Percentiles rank a stretch among this genome's conserved stretches.
These are phyloP conservation scores for Cyberlindnera americana DNA, from an alignment of 805 yeast species.

Conservation along the genomic window DNA sequence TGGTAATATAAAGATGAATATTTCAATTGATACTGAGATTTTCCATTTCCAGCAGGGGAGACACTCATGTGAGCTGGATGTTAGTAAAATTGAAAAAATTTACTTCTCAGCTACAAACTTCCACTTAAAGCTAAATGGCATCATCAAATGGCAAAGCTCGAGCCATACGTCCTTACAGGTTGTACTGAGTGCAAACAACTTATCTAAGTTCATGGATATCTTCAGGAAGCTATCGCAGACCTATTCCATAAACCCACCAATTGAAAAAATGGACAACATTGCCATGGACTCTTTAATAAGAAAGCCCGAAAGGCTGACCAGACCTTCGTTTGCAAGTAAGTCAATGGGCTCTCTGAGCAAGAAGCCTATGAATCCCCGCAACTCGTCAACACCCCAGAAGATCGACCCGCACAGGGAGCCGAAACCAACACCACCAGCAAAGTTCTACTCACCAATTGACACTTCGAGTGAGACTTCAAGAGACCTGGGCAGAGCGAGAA, in stretches of 20 bases:
- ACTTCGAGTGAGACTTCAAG: too few species aligned
- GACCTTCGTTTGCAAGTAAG: neutral
- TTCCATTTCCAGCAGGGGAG: neutral
- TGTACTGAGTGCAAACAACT: neutral
- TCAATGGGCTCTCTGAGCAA: neutral
- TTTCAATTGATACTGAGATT: neutral
- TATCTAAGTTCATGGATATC: neutral
- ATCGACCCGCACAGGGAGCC: neutral
- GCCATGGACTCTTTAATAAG: slow-evolving; percentile 1
- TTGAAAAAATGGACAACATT: neutral
- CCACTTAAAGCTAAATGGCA: neutral
- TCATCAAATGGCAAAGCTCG: neutral
- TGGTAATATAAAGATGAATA: neutral
- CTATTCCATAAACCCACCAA: neutral
- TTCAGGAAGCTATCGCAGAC: neutral
- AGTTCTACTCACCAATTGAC: slow-evolving; percentile 4
- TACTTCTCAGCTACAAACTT: neutral
- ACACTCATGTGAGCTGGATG: neutral
- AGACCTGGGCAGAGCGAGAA: too few species aligned
- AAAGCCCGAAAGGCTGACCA: neutral
- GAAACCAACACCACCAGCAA: slow-evolving; percentile 3
- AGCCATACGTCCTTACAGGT: neutral
- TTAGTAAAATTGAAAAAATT: neutral
- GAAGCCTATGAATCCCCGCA: neutral
- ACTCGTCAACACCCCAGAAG: neutral